Evolutionary conservation across 371 early-diverging fungal species (phyloP).

Genomic region (Mucor irregularis): DNA sequence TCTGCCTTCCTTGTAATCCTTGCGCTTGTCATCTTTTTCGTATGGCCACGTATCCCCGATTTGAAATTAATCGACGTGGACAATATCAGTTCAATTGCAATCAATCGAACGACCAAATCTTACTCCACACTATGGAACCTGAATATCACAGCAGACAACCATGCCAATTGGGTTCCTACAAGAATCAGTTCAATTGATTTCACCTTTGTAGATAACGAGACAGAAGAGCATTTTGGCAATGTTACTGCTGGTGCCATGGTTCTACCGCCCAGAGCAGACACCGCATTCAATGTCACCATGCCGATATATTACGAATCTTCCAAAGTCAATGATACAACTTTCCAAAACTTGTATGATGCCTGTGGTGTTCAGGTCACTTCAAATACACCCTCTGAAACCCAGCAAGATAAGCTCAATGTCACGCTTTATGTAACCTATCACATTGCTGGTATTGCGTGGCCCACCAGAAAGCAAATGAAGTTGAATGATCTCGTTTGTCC

Average conservation of each 20-base stretch:
- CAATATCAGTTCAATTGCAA: conserved; percentile 10
- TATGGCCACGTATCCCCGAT: conserved; percentile 37
- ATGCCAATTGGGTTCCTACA: conserved; percentile 35
- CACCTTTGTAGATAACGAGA: conserved; percentile 17
- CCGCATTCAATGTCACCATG: conserved; percentile 4
- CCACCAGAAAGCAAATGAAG: conserved; percentile 19
- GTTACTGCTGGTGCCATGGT: conserved; percentile 7
- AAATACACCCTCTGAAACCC: conserved; percentile 14
- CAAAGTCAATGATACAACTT: conserved; percentile 30
- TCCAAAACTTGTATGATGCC: conserved; percentile 36
- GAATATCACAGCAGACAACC: conserved; percentile 30
- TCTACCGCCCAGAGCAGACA: conserved; percentile 4
- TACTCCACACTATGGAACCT: conserved; percentile 26
- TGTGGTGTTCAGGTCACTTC: conserved; percentile 30
- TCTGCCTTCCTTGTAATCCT: conserved; percentile 5
- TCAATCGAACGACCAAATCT: conserved; percentile 18
- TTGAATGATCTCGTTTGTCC: conserved; percentile 22
- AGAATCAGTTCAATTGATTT: conserved; percentile 20
- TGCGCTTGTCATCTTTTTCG: conserved; percentile 35
- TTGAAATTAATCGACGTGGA: conserved; percentile 19
- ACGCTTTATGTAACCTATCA: conserved; percentile 28
- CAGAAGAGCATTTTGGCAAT: conserved; percentile 13
- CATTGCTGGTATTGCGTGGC: conserved; percentile 42
- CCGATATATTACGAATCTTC: conserved; percentile 22
- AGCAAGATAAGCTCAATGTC: conserved; percentile 26